Percentiles rank a stretch among this genome's conserved stretches.
These are phyloP conservation scores for Amanita brunnescens DNA, from an alignment of 768 basidiomycete genomes.

Conservation along the genomic window DNA sequence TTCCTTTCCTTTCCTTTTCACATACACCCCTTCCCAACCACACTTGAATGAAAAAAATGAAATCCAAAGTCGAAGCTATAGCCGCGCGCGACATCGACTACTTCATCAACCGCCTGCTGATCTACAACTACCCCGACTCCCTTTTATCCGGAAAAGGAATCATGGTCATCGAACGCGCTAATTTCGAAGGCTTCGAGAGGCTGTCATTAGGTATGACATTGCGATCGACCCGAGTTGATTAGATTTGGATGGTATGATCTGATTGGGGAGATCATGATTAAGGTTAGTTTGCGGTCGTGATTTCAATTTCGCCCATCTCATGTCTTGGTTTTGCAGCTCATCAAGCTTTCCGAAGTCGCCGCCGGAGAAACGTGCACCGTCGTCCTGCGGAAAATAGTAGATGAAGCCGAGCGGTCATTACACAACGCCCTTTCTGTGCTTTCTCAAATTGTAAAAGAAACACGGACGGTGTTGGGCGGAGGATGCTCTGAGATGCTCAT, in stretches of 20 bases:
- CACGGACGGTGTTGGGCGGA: no score
- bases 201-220: constrained; percentile 93
- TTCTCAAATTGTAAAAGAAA: constrained; percentile 97
- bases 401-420: constrained; percentile 95
- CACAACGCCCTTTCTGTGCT: constrained; percentile 97
- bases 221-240: constrained; percentile 88
- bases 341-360: constrained; percentile 99
- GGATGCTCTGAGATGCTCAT: no score
- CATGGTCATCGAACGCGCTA: constrained; percentile 95
- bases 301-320: background rate
- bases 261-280: constrained; percentile 99
- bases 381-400: constrained; percentile 99
- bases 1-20: background rate
- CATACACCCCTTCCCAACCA: background rate
- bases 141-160: constrained; percentile 92
- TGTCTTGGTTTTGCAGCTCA: constrained; percentile 79
- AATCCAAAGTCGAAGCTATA: no score
- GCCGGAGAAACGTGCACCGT: no score
- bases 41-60: constrained; percentile 93
- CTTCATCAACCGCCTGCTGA: constrained; percentile 96
- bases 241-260: constrained; percentile 89
- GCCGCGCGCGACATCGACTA: constrained; percentile 89
- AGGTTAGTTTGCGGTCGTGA: constrained; percentile 41
- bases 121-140: constrained; percentile 99
- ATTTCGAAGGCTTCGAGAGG: constrained; percentile 97